These are phyloP conservation scores for Aspergillus ruber DNA, from an alignment of 2,329 filamentous ascomycete genomes.

Conservation along the genomic window DNA sequence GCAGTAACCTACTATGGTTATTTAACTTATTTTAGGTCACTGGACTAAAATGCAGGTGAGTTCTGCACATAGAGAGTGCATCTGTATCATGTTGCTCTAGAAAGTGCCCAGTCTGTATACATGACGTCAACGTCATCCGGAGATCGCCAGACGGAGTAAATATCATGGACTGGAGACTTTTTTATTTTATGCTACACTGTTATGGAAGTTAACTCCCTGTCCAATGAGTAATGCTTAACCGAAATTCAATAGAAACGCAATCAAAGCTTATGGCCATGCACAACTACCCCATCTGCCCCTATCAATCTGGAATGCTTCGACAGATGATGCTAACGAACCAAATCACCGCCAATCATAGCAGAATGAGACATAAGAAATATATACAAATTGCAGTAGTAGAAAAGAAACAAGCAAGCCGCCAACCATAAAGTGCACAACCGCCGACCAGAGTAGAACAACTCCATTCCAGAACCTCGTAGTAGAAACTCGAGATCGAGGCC, in stretches of 20 bases:
- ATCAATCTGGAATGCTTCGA: neutral
- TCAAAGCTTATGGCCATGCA: neutral
- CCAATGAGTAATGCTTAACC: no score
- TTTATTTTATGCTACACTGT: no score
- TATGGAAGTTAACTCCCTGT: no score
- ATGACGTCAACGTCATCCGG: no score
- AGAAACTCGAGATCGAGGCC: slow-evolving; percentile 19
- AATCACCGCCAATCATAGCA: neutral
- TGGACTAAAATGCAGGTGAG: no score
- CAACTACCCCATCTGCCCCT: neutral
- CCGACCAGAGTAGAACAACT: slow-evolving; percentile 18
- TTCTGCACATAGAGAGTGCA: no score
- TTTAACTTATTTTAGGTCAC: no score
- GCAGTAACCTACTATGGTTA: no score
- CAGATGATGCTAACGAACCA: neutral
- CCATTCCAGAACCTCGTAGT: slow-evolving; percentile 18
- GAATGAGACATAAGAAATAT: neutral
- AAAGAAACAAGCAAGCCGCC: neutral
- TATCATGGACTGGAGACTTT: no score
- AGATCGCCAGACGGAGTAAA: no score
- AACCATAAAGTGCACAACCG: slow-evolving; percentile 6
- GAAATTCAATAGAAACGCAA: slow-evolving; percentile 12
- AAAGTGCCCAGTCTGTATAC: no score
- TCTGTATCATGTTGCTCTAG: no score
- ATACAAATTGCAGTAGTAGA: slow-evolving; percentile 1